Base-by-base conservation (phyloP, 2,329 filamentous ascomycete genomes). In the Pseudogymnoascus sp. region DNA sequence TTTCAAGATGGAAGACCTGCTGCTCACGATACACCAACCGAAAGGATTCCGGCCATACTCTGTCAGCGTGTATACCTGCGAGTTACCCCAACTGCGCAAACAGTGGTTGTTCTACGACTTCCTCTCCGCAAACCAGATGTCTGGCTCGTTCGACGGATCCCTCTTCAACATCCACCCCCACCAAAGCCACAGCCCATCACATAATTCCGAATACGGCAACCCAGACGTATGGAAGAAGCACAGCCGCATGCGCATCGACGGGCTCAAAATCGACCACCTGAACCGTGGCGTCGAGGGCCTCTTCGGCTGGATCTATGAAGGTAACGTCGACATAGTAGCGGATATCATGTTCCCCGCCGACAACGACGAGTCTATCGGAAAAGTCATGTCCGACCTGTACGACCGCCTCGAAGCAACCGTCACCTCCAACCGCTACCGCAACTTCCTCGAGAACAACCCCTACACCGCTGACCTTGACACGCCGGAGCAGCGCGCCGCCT, bases 41-140 rank as follows among this genome's bases (percentile, higher is more conserved):
- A 83, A 86, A 63, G 87, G 87, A 60, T 97, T 99, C 79, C 85
- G 95, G n/a, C 95, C 95, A 0, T 99, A 96, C 74, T 88, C 92
- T 0, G 87, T 96, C 68, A 97, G 93, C 78, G 96, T 99, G 66
- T 99, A 91, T 78, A 95, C 91, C 6, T 97, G 93, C 75, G 93
- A 97, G 72, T 83, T 99, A 40, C 93, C 95, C 1, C 89, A 95
- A 70, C 79, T 99, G 56, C 86, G 95, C 61, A 97, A 97, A 72
- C 93, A 96, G 71, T 99, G 92, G 90, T 82, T 99, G 0, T 97
- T 97, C 75, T 99, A 99, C 78, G 95, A 99, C 75, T 96, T 99
- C 69, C 78, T 99, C 29, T 95, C 90, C 0, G 95, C 95, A 17
- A 97, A 91, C 72, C 93, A 95, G 75, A 96, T 97, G 85, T 96